Evolutionary conservation across 345 rosid genomes (phyloP), one percentile per base, ranked within the genome.

Genomic region (Acer saccharum): DNA sequence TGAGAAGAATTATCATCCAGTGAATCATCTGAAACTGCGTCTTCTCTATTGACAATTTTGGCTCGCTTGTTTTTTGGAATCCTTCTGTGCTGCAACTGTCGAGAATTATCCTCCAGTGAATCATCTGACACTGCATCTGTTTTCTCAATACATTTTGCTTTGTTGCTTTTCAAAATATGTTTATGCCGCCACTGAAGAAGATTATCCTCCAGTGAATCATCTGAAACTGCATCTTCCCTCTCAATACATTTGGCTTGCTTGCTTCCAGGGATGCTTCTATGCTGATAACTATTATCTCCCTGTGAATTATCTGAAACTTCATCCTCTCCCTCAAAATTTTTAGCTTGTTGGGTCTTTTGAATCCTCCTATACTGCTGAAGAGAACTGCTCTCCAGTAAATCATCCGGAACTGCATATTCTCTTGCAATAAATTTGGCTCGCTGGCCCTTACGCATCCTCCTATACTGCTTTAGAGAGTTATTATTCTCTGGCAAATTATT

Each of bases 291-390:
- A 50, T 78, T 71, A 48, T 83, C 82, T 73, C 81, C 88, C 61
- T 76, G 69, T 11, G 88, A 84, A 82, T 88, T 90, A 67, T 89
- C 89, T 9, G 92, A 94, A 68, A 72, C 77, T 75, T 75, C 90
- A 86, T 82, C 78, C 71, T 83, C 90, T 74, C 76, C 78, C 62
- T 74, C 94, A 61, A 65, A 63, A 79, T 57, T 71, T 65, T 77
- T 81, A 18, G 83, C 77, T 58, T 46, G 65, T 76, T 79, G 79
- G 74, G 79, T 82, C 74, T 69, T 63, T 46, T 32, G 79, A 74
- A 75, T 66, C 73, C 81, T 83, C 75, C 69, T 55, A 58, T 58
- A 75, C 78, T 61, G 86, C 81, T 72, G 44, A 57, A 60, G 79
- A 62, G 81, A 72, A 65, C 64, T 65, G 54, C 78, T 87, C 48